A percentile compares a stretch with the other conserved stretches of the same genome.
Conservation (phyloP, 305 asterid genomes). For the Fraxinus latifolia region DNA sequence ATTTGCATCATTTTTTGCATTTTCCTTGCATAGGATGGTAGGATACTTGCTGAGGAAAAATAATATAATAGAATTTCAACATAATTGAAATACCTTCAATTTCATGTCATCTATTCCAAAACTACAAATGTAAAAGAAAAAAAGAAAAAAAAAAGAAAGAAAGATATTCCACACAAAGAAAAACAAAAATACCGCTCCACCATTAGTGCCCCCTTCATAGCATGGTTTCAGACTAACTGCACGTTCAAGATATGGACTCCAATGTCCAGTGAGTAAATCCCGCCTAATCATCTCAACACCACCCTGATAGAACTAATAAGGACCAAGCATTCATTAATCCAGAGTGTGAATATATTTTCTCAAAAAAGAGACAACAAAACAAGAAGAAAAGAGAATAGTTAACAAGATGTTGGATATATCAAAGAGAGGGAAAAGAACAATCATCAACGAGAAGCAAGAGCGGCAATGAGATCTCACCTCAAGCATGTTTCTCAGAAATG, state of each 20-base stretch:
- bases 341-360: neutral
- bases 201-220: slow-evolving; percentile 78
- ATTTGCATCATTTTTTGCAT: neutral
- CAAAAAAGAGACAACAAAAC: neutral
- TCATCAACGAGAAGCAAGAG: neutral
- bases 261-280: slow-evolving; percentile 94
- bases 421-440: slow-evolving; percentile 1
- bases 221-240: slow-evolving; percentile 82
- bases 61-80: neutral
- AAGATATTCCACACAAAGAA: neutral
- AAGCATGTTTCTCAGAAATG: slow-evolving; percentile 96
- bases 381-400: neutral
- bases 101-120: neutral
- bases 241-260: slow-evolving; percentile 93
- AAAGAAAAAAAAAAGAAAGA: neutral
- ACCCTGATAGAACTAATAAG: slow-evolving; percentile 66
- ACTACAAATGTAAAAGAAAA: neutral
- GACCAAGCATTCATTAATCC: slow-evolving; percentile 14
- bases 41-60: neutral
- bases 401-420: neutral
- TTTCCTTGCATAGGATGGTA: neutral
- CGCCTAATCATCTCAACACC: slow-evolving; percentile 99
- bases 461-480: slow-evolving; percentile 53
- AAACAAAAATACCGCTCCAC: slow-evolving; percentile 72
- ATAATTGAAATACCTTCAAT: neutral